phyloP scores from a whole-genome alignment of 768 basidiomycete species.

The Mycena amicta region DNA sequence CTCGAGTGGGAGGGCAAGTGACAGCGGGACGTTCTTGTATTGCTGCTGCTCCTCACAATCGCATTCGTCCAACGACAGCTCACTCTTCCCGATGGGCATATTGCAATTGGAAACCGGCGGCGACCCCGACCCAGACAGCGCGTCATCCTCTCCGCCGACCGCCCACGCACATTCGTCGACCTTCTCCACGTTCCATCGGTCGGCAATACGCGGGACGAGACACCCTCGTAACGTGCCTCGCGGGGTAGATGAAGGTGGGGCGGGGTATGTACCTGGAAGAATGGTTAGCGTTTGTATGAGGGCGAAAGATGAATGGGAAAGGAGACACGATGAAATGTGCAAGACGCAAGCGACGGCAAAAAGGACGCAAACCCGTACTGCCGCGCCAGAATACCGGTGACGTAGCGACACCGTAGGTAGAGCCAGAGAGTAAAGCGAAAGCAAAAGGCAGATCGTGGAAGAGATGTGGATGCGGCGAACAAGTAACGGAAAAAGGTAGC shows the following conservation, averaged over 20 bases:
- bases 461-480: too few species aligned
- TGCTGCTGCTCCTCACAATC: not conserved
- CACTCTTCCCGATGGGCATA: not conserved
- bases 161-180: constrained; percentile 84
- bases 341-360: too few species aligned
- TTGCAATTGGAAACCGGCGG: not conserved
- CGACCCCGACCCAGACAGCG: constrained; percentile 8
- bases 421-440: too few species aligned
- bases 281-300: too few species aligned
- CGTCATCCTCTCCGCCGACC: constrained; percentile 60
- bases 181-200: constrained; percentile 79
- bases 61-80: not conserved
- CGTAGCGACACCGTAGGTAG: too few species aligned
- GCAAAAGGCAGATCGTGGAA: not conserved
- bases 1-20: too few species aligned
- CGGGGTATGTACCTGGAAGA: constrained; percentile 64
- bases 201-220: constrained; percentile 60
- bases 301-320: not conserved
- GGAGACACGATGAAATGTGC: too few species aligned
- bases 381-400: too few species aligned
- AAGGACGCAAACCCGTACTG: too few species aligned
- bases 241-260: constrained; percentile 49
- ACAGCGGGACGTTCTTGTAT: too few species aligned
- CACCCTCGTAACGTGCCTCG: constrained; percentile 70
- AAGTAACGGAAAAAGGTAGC: too few species aligned